Evolutionary conservation across 2,329 filamentous ascomycete genomes (phyloP), one percentile per base, ranked within the genome.

Genomic region (Pleurostoma richardsiae): DNA sequence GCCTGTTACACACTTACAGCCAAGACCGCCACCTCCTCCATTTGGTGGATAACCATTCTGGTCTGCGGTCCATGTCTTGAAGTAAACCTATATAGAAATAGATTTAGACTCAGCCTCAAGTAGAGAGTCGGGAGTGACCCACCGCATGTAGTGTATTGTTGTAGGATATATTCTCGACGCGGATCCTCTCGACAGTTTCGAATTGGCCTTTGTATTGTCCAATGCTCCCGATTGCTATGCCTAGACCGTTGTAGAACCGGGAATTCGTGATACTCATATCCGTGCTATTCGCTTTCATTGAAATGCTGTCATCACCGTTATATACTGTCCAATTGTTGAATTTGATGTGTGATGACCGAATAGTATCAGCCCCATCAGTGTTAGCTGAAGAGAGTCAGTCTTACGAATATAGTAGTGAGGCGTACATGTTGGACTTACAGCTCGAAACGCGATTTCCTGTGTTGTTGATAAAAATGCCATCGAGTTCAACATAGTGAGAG

Each of bases 11-110:
- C 10, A 53, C 59, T 50, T 52, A 66, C 64, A 69, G 5, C 73
- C 73, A 0, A 69, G 55, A 1, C 74, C 73, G 2, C 72, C 73
- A 4, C 73, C 73, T 1, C 72, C 73, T 10, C 73, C 72, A 41
- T 77, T 76, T 0, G 72, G 73, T 2, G 71, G 69, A 42, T 68
- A 70, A 6, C 70, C 66, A 6, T 63, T 63, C 29, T 62, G 64
- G 6, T 70, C 65, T 27, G 66, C 69, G 0, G 72, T 75, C 72
- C 73, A 76, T 0, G 71, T 76, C 54, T 77, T 76, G 49, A 75
- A 56, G 50, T 72, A 73, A 5, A 54, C 50, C 54, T 54, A 5
- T 38, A 8, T 8, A 36, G 8, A 8, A 36, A 36, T 36, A 2
- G 8, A 8, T 8, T 36, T 8, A 36, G n/a, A 8, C 8, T n/a